Evolutionary conservation across 192 early-diverging fungal genomes (phyloP).

Genomic region (Phycomyces blakesleeanus): DNA sequence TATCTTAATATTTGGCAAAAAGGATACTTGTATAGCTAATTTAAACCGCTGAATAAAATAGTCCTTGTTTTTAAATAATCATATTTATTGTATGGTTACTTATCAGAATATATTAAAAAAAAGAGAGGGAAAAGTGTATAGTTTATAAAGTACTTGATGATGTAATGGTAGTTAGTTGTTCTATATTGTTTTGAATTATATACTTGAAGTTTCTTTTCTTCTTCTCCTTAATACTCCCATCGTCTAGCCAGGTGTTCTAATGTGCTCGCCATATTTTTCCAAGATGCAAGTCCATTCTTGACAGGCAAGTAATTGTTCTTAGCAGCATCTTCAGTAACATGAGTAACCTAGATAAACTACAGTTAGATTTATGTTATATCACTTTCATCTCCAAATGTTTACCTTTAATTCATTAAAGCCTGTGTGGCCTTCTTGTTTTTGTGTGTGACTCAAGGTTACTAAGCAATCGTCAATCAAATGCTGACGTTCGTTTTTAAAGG

Average conservation of each 20-base stretch:
- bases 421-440: slow-evolving; percentile 6
- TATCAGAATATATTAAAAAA: too few species aligned
- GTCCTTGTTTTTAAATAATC: too few species aligned
- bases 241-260: not conserved
- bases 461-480: slow-evolving; percentile 3
- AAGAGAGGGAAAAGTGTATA: too few species aligned
- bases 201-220: too few species aligned
- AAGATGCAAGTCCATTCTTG: not conserved
- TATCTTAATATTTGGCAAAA: too few species aligned
- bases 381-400: not conserved
- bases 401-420: slow-evolving; percentile 5
- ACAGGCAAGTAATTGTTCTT: not conserved
- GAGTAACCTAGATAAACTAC: not conserved
- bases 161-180: too few species aligned
- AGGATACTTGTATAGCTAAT: too few species aligned
- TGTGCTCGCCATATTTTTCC: not conserved
- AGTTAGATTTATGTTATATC: not conserved
- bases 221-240: slow-evolving; percentile 2
- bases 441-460: slow-evolving; percentile 1
- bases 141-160: too few species aligned
- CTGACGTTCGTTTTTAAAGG: slow-evolving; percentile 9
- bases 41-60: too few species aligned
- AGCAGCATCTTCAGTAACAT: not conserved
- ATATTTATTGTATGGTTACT: too few species aligned
- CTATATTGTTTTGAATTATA: too few species aligned